A percentile compares a stretch with the other conserved stretches of the same genome.
phyloP scores from a whole-genome alignment of 139 green algal genomes.

The Chloropicon primus region DNA sequence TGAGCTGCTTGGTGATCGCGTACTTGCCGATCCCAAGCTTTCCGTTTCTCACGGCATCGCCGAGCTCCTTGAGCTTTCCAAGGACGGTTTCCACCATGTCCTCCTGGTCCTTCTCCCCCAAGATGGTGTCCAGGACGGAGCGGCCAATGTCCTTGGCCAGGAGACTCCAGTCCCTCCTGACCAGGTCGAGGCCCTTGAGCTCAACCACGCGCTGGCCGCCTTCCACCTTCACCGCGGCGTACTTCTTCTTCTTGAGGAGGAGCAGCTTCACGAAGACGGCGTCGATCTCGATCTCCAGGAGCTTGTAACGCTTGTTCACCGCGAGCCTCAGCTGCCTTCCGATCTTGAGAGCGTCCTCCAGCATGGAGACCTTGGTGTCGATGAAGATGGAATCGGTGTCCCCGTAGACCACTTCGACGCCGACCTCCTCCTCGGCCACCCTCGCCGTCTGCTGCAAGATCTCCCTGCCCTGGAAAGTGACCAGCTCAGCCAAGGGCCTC shows the following conservation, averaged over 20 bases:
- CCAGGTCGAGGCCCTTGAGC: conserved; percentile 94
- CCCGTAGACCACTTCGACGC: conserved; percentile 82
- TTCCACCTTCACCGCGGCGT: conserved; percentile 75
- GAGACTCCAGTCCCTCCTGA: conserved; percentile 91
- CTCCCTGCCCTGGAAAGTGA: conserved; percentile 80
- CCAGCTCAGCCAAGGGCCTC: conserved; percentile 81
- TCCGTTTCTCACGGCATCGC: conserved; percentile 8
- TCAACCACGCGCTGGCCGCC: conserved; percentile 39
- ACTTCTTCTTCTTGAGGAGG: conserved; percentile 99
- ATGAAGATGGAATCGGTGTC: conserved; percentile 99
- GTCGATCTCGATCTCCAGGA: conserved; percentile 96
- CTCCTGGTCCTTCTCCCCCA: conserved; percentile 51
- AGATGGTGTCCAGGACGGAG: conserved; percentile 62
- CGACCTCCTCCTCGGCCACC: conserved; percentile 61
- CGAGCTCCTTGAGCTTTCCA: conserved; percentile 44
- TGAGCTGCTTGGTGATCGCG: conserved; percentile 95
- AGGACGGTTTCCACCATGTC: conserved; percentile 85
- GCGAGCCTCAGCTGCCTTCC: conserved; percentile 17
- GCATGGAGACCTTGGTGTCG: conserved; percentile 55
- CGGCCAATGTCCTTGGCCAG: conserved; percentile 84
- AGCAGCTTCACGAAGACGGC: conserved; percentile 88
- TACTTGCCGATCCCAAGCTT: conserved; percentile 68
- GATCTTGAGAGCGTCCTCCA: conserved; percentile 56
- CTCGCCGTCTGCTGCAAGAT: conserved; percentile 92
- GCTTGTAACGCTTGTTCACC: conserved; percentile 52